These are phyloP conservation scores for Lactuca sativa DNA, from an alignment of 129 eudicot species.

Conservation along the genomic window DNA sequence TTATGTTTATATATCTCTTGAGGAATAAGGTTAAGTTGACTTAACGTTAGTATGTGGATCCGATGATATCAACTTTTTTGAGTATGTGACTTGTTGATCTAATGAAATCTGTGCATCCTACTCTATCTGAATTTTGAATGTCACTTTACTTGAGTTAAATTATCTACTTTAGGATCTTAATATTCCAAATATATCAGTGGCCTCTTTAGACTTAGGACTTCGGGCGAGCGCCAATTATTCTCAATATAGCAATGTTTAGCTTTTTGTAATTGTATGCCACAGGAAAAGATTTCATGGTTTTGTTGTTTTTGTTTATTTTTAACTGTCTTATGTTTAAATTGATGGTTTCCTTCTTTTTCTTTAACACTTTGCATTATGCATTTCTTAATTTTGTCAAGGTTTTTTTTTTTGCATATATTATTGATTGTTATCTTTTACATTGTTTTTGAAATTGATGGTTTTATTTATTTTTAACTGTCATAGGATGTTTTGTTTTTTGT, in stretches of 20 bases:
- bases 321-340: background rate
- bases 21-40: background rate
- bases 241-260: background rate
- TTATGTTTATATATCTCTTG: background rate
- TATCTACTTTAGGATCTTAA: background rate
- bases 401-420: background rate
- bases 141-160: background rate
- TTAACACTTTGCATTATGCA: background rate
- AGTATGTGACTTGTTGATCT: background rate
- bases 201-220: no score
- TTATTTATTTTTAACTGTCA: no score
- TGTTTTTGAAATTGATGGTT: no score
- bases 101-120: background rate
- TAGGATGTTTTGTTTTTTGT: no score
- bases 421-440: background rate
- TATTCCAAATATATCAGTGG: background rate
- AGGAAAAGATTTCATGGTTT: background rate
- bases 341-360: background rate
- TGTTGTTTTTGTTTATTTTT: background rate
- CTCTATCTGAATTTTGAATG: background rate
- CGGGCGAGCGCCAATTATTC: background rate
- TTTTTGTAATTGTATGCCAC: background rate
- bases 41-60: slow-evolving; percentile 11
- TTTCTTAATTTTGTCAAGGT: background rate
- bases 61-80: background rate